Conservation (phyloP, 2,329 filamentous ascomycete species). For the Ophiocordyceps camponoti-rufipedis region DNA sequence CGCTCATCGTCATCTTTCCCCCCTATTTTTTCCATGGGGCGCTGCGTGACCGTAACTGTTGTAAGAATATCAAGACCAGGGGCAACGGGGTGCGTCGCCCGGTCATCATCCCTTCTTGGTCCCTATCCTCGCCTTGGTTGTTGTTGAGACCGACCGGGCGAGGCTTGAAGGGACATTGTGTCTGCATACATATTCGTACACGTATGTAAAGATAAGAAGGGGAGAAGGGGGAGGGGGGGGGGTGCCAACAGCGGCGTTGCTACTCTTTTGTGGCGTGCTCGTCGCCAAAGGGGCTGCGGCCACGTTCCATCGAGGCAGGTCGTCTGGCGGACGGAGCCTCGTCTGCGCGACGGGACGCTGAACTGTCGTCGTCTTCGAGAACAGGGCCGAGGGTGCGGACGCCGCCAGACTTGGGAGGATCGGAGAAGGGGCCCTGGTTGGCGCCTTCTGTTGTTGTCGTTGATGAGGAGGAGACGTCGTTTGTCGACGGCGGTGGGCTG, state of each 20-base stretch:
- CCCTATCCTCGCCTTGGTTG: too few relatives aligned
- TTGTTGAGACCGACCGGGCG: too few relatives aligned
- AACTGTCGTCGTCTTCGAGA: conserved; percentile 29
- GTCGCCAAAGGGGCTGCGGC: conserved; percentile 36
- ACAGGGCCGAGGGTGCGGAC: conserved; percentile 33
- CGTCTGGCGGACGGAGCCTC: conserved; percentile 5
- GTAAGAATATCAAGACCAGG: too few relatives aligned
- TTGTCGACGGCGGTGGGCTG: conserved; percentile 12
- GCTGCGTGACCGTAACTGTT: too few relatives aligned
- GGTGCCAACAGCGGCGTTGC: conserved; percentile 2
- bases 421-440: conserved; percentile 42
- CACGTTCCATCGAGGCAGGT: conserved; percentile 11
- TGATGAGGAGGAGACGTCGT: conserved; percentile 19
- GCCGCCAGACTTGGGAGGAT: conserved; percentile 26
- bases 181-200: too few relatives aligned
- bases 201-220: too few relatives aligned
- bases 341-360: conserved; percentile 14
- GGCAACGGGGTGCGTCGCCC: too few relatives aligned
- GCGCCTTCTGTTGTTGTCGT: conserved; percentile 24
- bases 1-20: too few relatives aligned
- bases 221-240: neutral
- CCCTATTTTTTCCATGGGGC: too few relatives aligned
- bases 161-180: too few relatives aligned
- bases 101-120: too few relatives aligned
- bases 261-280: conserved; percentile 36